These are phyloP conservation scores for Talaromyces liani DNA, from an alignment of 495 filamentous ascomycete genomes.

Conservation along the genomic window DNA sequence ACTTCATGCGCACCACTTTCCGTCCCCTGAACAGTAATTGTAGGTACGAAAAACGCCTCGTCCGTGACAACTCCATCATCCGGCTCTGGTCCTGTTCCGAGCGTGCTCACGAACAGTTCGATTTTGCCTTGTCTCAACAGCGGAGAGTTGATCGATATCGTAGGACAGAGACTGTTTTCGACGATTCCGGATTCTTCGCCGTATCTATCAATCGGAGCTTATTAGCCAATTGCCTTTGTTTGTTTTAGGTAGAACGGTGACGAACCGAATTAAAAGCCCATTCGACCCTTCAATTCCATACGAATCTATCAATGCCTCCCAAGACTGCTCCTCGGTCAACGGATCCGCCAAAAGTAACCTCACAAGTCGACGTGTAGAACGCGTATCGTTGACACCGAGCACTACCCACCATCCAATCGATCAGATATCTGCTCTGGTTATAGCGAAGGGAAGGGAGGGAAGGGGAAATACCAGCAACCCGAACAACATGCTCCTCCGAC, in stretches of 20 bases:
- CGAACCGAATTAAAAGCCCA: constrained; percentile 51
- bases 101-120: constrained; percentile 67
- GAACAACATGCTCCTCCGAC: constrained; percentile 53
- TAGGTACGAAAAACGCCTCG: constrained; percentile 60
- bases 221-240: constrained; percentile 3
- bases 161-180: constrained; percentile 42
- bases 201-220: constrained; percentile 35
- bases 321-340: constrained; percentile 51
- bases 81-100: constrained; percentile 32
- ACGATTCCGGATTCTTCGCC: constrained; percentile 40
- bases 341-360: constrained; percentile 72
- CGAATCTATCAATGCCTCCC: constrained; percentile 62
- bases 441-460: neutral
- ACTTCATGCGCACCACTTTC: constrained; percentile 50
- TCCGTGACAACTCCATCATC: constrained; percentile 43
- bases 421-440: neutral
- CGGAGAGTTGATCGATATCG: constrained; percentile 58
- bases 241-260: neutral
- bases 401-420: constrained; percentile 25
- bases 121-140: constrained; percentile 59
- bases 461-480: constrained; percentile 51
- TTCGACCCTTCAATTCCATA: constrained; percentile 34
- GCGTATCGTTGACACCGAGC: constrained; percentile 41
- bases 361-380: constrained; percentile 52
- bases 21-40: constrained; percentile 58